Percentiles rank a stretch among this genome's conserved stretches.
Conservation (phyloP, 2,329 filamentous ascomycete species). For the Cladosporium austrohemisphaericum region DNA sequence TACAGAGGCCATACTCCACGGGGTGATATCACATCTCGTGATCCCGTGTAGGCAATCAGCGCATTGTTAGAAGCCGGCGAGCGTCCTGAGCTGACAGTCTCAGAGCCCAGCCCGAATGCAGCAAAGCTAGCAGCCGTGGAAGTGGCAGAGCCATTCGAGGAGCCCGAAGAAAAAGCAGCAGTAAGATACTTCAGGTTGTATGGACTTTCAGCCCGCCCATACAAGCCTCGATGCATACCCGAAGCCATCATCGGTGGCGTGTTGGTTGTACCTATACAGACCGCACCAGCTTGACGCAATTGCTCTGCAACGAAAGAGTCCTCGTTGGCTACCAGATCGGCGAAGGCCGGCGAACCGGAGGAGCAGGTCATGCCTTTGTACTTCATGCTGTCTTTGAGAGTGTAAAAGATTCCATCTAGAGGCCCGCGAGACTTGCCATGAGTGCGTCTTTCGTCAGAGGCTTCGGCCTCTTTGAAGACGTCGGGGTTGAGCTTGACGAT, state of each 20-base stretch:
- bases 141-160: slow-evolving; percentile 54
- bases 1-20: slow-evolving; percentile 55
- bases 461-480: slow-evolving; percentile 46
- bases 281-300: slow-evolving; percentile 48
- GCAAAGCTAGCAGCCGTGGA: slow-evolving; percentile 51
- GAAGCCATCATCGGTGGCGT: slow-evolving; percentile 59
- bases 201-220: slow-evolving; percentile 54
- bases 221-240: slow-evolving; percentile 56
- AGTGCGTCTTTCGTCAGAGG: slow-evolving; percentile 45
- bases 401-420: slow-evolving; percentile 56
- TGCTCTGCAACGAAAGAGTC: slow-evolving; percentile 51
- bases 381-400: slow-evolving; percentile 57
- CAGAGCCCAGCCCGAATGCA: slow-evolving; percentile 52
- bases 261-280: slow-evolving; percentile 55
- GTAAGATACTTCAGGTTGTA: slow-evolving; percentile 54
- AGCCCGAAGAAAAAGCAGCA: slow-evolving; percentile 55
- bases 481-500: slow-evolving; percentile 47
- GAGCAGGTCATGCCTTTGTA: slow-evolving; percentile 52
- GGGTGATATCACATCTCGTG: slow-evolving; percentile 49
- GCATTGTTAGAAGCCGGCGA: slow-evolving; percentile 57
- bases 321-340: slow-evolving; percentile 47
- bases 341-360: slow-evolving; percentile 53
- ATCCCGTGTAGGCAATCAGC: slow-evolving; percentile 55
- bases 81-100: slow-evolving; percentile 56
- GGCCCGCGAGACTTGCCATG: slow-evolving; percentile 35